These are phyloP conservation scores for Macroventuria anomochaeta DNA, from an alignment of 2,329 filamentous ascomycete species.

Conservation along the genomic window DNA sequence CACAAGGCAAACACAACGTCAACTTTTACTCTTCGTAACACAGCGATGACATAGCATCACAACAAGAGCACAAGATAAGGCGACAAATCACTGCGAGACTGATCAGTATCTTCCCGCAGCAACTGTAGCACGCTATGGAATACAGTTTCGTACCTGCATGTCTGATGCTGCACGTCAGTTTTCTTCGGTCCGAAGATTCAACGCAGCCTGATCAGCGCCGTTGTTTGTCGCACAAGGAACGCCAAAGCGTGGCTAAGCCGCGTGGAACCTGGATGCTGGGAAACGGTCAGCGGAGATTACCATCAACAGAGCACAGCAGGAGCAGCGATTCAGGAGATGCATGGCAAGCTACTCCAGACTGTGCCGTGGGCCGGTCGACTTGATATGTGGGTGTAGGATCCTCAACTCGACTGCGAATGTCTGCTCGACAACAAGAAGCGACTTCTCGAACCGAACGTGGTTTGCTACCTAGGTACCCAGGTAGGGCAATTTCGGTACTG, in stretches of 20 bases:
- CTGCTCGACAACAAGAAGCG: neutral
- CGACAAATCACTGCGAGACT: neutral
- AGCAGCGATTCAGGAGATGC: neutral
- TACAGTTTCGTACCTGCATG: conserved; percentile 7
- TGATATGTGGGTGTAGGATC: neutral
- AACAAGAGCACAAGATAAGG: neutral
- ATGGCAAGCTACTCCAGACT: neutral
- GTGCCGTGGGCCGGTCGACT: neutral
- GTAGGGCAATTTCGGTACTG: too few species aligned
- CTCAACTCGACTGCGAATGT: neutral
- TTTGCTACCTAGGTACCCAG: too few species aligned
- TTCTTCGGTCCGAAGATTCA: conserved; percentile 2
- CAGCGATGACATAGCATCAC: neutral
- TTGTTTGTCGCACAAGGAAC: conserved; percentile 11
- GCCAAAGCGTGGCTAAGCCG: conserved; percentile 2
- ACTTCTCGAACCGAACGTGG: neutral
- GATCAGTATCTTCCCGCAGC: neutral
- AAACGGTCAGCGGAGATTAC: conserved; percentile 1
- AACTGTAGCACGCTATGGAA: neutral
- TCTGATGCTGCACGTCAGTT: conserved; percentile 8
- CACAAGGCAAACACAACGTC: conserved; percentile 18
- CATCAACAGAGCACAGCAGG: neutral
- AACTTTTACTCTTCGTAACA: conserved; percentile 16
- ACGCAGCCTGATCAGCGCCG: neutral
- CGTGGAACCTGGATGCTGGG: conserved; percentile 8